Base-by-base conservation (phyloP, 2,329 filamentous ascomycete genomes). In the Apiospora sp. region DNA sequence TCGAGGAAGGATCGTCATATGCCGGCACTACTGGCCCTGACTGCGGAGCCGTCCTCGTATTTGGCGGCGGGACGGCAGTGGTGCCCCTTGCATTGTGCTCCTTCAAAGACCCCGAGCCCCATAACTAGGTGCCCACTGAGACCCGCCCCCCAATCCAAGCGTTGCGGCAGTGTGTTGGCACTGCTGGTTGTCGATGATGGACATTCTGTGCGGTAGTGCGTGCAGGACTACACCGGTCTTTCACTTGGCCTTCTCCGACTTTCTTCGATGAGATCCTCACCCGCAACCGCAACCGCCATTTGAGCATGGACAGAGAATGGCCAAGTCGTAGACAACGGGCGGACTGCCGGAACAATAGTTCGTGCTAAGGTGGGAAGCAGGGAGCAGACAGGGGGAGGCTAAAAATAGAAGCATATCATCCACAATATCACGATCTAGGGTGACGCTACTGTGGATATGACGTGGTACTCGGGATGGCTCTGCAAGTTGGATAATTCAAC, bases 11-110 rank as follows among this genome's bases (percentile, higher is more conserved):
- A 64, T 64, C 34, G 34, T 64, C 58, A 41, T 64, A 12, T 64
- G 58, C 58, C 58, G 58, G 34, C 58, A 19, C 58, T 41, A 64
- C 34, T 64, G 34, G 16, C 19, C 58, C 58, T 64, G 58, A 14
- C 19, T 64, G 58, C 58, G 58, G 58, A 64, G 30, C 58, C 58
- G 34, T 14, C n/a, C 58, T 64, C 58, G 58, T 64, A 64, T 64
- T 64, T 64, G 58, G 22, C 58, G 58, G 58, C 58, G 58, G 58
- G 58, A n/a, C 58, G 58, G 58, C 6, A 41, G 19, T 22, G 46
- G 30, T 5, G 54, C 54, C 30, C 54, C 30, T 64, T 37, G 54
- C 37, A 37, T 37, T 37, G 6, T 37, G 37, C 10, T 37, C 22
- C 22, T 3, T 6, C 27, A 6, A 64, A 8, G 19, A 10, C 34